Evolutionary conservation across 805 yeast species (phyloP), one percentile per base, ranked within the genome.

Genomic region (Candida xiaguanensis): DNA sequence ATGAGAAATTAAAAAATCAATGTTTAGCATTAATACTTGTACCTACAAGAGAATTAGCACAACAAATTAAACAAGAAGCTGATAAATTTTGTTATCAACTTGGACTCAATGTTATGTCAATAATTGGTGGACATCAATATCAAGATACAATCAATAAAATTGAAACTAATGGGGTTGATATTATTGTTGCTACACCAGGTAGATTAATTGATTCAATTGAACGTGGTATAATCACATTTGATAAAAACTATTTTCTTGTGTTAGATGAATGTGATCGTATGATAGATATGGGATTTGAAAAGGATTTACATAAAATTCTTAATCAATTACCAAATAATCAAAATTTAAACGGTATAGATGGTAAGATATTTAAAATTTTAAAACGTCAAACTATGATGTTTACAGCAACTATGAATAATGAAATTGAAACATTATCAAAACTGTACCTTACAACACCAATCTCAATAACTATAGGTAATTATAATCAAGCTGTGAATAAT

Each of bases 181-280:
- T 90, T 2, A 74, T 91, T 11, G 87, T 91, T 29, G 98, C 96
- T 1, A 91, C 99, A 0, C 98, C 99, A 0, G 99, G 99, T 5
- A 67, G 98, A 44, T 65, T 91, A 33, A 72, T 88, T 9, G 99
- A 91, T 52, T 79, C 89, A 43, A 46, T 90, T 13, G 88, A 83
- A 40, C 67, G 84, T 38, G 77, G 79, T n/a, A 65, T 83, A 15
- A 43, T 89, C 2, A 74, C 73, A 1, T 61, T 90, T 24, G 65
- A 64, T 28, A 77, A 77, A 42, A 77, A 95, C 45, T 72, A 72
- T 44, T 83, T 79, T 44, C 61, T 91, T 16, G 82, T 86, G 1
- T 71, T 90, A 67, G 99, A 91, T 64, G 99, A 91, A 61, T 96
- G 96, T 2, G 99, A 91, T 59, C 71, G 90, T 48, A 91, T 91